These are phyloP conservation scores for Globisporangium nagaii DNA, from an alignment of 352 stramenopile species.

Conservation along the genomic window DNA sequence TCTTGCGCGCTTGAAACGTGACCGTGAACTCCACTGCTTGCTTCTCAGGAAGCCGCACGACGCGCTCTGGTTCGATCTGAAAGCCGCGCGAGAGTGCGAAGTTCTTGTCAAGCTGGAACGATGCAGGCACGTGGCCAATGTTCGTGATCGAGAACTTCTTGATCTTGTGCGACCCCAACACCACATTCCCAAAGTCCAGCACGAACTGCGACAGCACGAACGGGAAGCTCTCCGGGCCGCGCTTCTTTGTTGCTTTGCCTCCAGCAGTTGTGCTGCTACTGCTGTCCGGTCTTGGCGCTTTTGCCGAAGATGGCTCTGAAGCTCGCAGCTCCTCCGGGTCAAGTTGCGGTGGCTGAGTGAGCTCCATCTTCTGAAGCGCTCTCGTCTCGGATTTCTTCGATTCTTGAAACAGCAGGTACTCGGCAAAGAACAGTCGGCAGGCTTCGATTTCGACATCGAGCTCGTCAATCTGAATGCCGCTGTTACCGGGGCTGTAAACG, in stretches of 20 bases:
- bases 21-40: slow-evolving; percentile 86
- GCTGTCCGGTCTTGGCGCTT: slow-evolving; percentile 2
- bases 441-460: slow-evolving; percentile 81
- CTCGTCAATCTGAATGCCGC: slow-evolving; percentile 34
- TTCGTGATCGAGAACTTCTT: slow-evolving; percentile 93
- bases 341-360: not conserved
- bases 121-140: slow-evolving; percentile 76
- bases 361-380: not conserved
- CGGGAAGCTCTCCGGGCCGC: slow-evolving; percentile 27
- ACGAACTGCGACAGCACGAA: slow-evolving; percentile 90
- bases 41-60: slow-evolving; percentile 90
- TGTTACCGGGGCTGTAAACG: slow-evolving; percentile 9
- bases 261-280: not conserved
- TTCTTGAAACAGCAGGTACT: slow-evolving; percentile 67
- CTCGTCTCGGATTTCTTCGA: slow-evolving; percentile 18
- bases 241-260: slow-evolving; percentile 21
- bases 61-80: slow-evolving; percentile 90
- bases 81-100: slow-evolving; percentile 83
- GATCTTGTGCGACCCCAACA: slow-evolving; percentile 88
- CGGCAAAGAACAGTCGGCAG: slow-evolving; percentile 83
- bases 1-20: slow-evolving; percentile 88
- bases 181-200: slow-evolving; percentile 93
- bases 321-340: slow-evolving; percentile 5
- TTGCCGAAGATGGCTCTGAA: not conserved
- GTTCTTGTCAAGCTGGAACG: slow-evolving; percentile 92